Evolutionary conservation across 345 rosid genomes (phyloP).

Genomic region (Theobroma cacao): DNA sequence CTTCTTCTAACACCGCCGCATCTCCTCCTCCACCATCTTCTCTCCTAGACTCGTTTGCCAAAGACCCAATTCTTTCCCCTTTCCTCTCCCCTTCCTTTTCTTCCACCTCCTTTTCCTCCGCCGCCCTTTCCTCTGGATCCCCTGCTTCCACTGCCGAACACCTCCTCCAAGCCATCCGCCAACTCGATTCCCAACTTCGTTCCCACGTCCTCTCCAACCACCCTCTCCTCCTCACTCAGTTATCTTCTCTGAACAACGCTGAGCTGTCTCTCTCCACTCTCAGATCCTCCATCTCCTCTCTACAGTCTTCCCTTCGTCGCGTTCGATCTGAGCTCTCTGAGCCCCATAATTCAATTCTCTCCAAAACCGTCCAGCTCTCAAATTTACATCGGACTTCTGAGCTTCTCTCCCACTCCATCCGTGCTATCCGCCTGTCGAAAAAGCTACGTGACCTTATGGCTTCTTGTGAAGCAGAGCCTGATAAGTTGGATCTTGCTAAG

Average conservation of each 20-base stretch:
- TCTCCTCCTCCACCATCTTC: constrained; percentile 43
- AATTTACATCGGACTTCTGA: constrained; percentile 73
- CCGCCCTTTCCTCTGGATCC: constrained; percentile 96
- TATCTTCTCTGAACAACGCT: constrained; percentile 84
- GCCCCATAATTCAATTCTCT: constrained; percentile 60
- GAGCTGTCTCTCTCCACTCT: constrained; percentile 81
- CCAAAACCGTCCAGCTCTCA: constrained; percentile 67
- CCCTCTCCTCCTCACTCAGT: constrained; percentile 73
- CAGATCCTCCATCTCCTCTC: constrained; percentile 82
- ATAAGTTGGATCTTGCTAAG: constrained; percentile 83
- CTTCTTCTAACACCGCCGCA: constrained; percentile 24
- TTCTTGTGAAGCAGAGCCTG: constrained; percentile 53
- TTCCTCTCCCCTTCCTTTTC: constrained; percentile 92
- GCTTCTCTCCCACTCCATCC: constrained; percentile 77
- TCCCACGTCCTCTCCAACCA: constrained; percentile 88
- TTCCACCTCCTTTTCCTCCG: constrained; percentile 83
- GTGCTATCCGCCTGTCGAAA: constrained; percentile 62
- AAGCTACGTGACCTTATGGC: constrained; percentile 81
- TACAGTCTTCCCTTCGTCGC: constrained; percentile 78
- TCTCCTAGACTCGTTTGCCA: constrained; percentile 68
- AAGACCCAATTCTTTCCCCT: constrained; percentile 69
- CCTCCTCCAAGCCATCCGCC: constrained; percentile 91
- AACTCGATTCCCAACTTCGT: constrained; percentile 91
- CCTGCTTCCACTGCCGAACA: constrained; percentile 99
- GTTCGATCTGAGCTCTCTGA: constrained; percentile 89